Evolutionary conservation across 352 stramenopile genomes (phyloP), one percentile per base, ranked within the genome.

Genomic region (Pythium folliculosum): DNA sequence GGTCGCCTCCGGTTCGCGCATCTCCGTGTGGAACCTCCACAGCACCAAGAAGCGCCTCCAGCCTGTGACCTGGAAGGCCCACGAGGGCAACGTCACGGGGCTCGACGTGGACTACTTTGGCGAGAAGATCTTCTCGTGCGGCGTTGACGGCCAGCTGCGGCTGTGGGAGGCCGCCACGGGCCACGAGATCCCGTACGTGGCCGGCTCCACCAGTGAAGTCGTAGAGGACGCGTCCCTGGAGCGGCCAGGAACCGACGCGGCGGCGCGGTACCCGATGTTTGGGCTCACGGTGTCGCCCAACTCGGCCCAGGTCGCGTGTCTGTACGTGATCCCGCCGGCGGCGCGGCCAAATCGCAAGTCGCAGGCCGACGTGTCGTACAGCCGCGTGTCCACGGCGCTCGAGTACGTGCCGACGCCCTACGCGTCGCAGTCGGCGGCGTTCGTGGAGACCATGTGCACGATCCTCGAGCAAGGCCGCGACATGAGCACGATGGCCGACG

Each of bases 301-400:
- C 52, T 90, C 82, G 35, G 81, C 80, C 0, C 84, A 92, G 61
- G 50, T 95, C 32, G 82, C 80, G 21, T 81, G 74, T 59, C 58
- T 91, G 16, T 86, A 89, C 60, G 81, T 95, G 55, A 82, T 92
- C 35, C 86, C 86, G 35, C 86, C 86, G 57, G 85, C 86, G 0
- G 87, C 86, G n/a, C 76, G 86, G 43, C 86, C 86, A 17, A 93
- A 91, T 49, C 83, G 86, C 60, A 91, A 88, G 56, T 92, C 85
- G 12, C 86, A 95, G 44, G 86, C 86, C 1, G 86, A 95, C 58
- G 83, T 92, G n/a, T 91, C 86, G 25, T 95, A 93, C 71, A 90
- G 77, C 40, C 82, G 86, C 54, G 82, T 95, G 2, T 92, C 82
- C 6, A 81, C 78, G 49, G 77, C 79, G 16, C 75, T 93, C 10